These are phyloP conservation scores for sunflower (Helianthus annuus) DNA, from an alignment of 129 eudicot genomes.

Conservation along the genomic window HanXRQr2.0-SUNRISE NC_035439.2:118041061-118041560, in stretches of 20 bases:
- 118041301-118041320: slow-evolving; percentile 59
- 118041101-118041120: slow-evolving; percentile 75
- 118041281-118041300: slow-evolving; percentile 42
- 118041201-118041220: slow-evolving; percentile 80
- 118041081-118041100: slow-evolving; percentile 68
- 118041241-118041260: slow-evolving; percentile 85
- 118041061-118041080: slow-evolving; percentile 86
- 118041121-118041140: slow-evolving; percentile 85
- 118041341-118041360: slow-evolving; percentile 77
- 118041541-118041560: slow-evolving; percentile 23
- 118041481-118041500: slow-evolving; percentile 18
- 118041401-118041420: slow-evolving; percentile 29
- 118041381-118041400: slow-evolving; percentile 70
- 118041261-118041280: slow-evolving; percentile 62
- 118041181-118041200: neutral
- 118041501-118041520: slow-evolving; percentile 19
- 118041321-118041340: slow-evolving; percentile 61
- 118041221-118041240: slow-evolving; percentile 71
- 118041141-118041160: slow-evolving; percentile 10
- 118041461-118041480: slow-evolving; percentile 28
- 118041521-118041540: slow-evolving; percentile 30
- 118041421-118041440: slow-evolving; percentile 40
- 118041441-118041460: slow-evolving; percentile 41
- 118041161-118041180: neutral
- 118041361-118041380: slow-evolving; percentile 94